Conservation (phyloP, 2,329 filamentous ascomycete species). For the Cryphonectria japonica region DNA sequence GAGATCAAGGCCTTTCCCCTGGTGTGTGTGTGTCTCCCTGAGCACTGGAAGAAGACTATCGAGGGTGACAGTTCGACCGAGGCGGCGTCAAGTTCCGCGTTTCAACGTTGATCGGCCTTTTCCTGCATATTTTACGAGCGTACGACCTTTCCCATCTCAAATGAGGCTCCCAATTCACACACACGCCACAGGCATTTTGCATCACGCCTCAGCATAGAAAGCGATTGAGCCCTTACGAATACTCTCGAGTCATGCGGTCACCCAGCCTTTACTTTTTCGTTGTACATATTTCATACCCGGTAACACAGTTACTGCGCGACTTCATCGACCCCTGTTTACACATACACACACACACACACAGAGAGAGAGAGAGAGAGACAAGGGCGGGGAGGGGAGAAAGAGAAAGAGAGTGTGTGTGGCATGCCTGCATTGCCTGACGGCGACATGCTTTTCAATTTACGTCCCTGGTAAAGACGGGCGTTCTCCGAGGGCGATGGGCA, state of each 20-base stretch:
- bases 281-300: slow-evolving; percentile 24
- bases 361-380: neutral
- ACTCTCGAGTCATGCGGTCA: slow-evolving; percentile 4
- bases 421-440: neutral
- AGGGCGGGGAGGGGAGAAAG: neutral
- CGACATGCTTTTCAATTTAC: neutral
- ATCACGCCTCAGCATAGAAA: slow-evolving; percentile 11
- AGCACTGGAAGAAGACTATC: slow-evolving; percentile 96
- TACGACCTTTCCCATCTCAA: slow-evolving; percentile 34
- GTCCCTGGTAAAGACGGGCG: neutral
- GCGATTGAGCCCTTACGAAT: slow-evolving; percentile 1
- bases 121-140: slow-evolving; percentile 6
- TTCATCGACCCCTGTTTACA: neutral
- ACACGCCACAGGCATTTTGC: slow-evolving; percentile 19
- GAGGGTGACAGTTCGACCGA: slow-evolving; percentile 81
- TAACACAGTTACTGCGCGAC: neutral
- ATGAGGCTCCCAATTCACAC: slow-evolving; percentile 28
- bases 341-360: too few species aligned
- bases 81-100: slow-evolving; percentile 52
- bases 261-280: neutral
- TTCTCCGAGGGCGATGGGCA: slow-evolving; percentile 16
- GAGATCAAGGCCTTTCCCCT: slow-evolving; percentile 98
- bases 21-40: slow-evolving; percentile 92
- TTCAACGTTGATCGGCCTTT: slow-evolving; percentile 28
- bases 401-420: neutral